Conservation (phyloP, 2,329 filamentous ascomycete genomes). For the Trichothecium roseum region DNA sequence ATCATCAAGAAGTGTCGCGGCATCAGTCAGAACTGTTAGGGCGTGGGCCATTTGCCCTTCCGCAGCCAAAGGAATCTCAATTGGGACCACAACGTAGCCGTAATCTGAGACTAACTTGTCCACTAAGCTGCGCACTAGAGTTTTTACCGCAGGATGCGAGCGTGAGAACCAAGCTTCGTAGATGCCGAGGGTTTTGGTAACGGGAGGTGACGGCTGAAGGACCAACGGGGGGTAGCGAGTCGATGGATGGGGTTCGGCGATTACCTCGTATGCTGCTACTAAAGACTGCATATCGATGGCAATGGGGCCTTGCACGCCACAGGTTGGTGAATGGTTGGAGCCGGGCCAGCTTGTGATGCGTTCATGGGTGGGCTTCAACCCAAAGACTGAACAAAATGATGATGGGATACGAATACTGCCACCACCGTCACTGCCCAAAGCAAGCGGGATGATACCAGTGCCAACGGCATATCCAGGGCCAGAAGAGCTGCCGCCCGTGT, state of each 20-base stretch:
- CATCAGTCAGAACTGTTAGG: slow-evolving; percentile 61
- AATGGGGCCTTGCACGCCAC: slow-evolving; percentile 57
- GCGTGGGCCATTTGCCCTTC: slow-evolving; percentile 65
- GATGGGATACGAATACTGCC: slow-evolving; percentile 66
- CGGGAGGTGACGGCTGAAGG: slow-evolving; percentile 11
- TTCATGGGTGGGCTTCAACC: slow-evolving; percentile 61
- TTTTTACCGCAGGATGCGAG: slow-evolving; percentile 29
- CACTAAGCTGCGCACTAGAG: slow-evolving; percentile 30
- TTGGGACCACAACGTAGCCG: slow-evolving; percentile 43
- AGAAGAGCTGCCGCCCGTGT: slow-evolving; percentile 67
- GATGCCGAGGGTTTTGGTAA: slow-evolving; percentile 48
- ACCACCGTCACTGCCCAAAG: slow-evolving; percentile 63
- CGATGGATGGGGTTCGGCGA: slow-evolving; percentile 52
- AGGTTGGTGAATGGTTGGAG: slow-evolving; percentile 46
- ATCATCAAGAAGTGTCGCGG: slow-evolving; percentile 33
- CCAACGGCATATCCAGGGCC: slow-evolving; percentile 63
- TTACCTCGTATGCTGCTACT: slow-evolving; percentile 52
- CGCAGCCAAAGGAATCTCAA: slow-evolving; percentile 45
- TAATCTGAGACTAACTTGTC: slow-evolving; percentile 40
- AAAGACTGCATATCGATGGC: slow-evolving; percentile 58
- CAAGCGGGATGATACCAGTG: slow-evolving; percentile 59
- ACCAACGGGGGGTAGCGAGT: slow-evolving; percentile 40
- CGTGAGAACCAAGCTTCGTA: slow-evolving; percentile 52
- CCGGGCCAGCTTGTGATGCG: slow-evolving; percentile 54
- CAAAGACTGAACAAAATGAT: slow-evolving; percentile 62